Evolutionary conservation across 163 green algal genomes (phyloP).

Genomic region (Scenedesmus sp.): DNA sequence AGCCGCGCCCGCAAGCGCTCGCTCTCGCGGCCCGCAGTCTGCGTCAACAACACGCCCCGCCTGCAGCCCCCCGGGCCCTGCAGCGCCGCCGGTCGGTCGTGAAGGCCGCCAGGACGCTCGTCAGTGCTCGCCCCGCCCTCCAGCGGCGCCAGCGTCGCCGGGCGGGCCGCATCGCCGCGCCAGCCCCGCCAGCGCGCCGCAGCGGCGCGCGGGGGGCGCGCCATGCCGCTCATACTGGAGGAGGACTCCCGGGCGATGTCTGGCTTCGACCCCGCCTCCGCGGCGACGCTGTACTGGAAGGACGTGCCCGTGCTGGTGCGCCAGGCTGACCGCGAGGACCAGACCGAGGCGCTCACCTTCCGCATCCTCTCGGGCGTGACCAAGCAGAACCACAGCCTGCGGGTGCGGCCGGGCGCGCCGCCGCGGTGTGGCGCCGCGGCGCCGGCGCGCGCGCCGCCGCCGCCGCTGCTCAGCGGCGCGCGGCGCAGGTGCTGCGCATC

Average conservation of each 20-base stretch:
- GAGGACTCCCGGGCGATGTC: conserved; percentile 41
- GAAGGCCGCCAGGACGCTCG: no score
- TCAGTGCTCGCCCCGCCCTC: no score
- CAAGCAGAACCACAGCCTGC: conserved; percentile 70
- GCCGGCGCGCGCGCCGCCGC: not conserved
- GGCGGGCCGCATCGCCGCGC: no score
- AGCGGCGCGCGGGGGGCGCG: no score
- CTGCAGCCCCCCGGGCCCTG: no score
- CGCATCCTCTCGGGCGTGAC: conserved; percentile 73
- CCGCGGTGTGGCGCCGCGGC: not conserved
- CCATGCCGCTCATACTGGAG: conserved; percentile 53
- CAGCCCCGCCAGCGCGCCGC: no score
- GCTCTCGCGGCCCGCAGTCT: no score
- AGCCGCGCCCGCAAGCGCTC: no score
- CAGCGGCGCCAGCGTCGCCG: no score
- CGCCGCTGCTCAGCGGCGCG: not conserved
- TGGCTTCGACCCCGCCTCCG: conserved; percentile 66
- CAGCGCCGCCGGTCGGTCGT: no score
- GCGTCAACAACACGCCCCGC: no score
- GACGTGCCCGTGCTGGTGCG: conserved; percentile 68
- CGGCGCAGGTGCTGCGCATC: conserved; percentile 76
- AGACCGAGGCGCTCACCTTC: conserved; percentile 69
- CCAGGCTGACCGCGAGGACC: conserved; percentile 71
- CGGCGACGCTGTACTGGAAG: conserved; percentile 77
- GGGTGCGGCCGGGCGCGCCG: conserved; percentile 45